Percentiles rank a stretch among this genome's conserved stretches.
Conservation (phyloP, 2,329 filamentous ascomycete species). For the Atkinsonella hypoxylon region DNA sequence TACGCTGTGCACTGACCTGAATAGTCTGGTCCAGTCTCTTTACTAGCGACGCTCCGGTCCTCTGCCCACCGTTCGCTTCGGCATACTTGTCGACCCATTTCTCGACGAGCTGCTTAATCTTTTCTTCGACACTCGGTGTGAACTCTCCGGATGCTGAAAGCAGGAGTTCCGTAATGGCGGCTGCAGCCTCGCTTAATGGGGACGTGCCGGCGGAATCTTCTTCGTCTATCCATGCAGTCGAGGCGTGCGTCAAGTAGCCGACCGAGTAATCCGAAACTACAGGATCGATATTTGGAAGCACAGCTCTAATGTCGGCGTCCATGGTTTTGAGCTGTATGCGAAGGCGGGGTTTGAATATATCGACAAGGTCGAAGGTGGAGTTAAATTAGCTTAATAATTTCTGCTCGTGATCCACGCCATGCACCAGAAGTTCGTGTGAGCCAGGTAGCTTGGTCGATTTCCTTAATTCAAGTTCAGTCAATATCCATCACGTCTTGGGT, state of each 20-base stretch:
- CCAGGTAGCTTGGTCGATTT: not conserved
- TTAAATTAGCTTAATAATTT: not conserved
- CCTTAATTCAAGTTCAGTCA: not conserved
- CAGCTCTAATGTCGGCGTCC: constrained; percentile 77
- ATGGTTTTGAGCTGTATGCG: constrained; percentile 34
- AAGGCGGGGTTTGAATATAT: not conserved
- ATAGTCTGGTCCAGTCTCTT: constrained; percentile 87
- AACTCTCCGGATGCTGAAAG: constrained; percentile 85
- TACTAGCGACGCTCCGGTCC: constrained; percentile 62
- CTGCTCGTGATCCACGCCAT: too few relatives aligned
- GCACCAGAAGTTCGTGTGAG: not conserved
- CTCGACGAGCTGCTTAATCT: constrained; percentile 71
- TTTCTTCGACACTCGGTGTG: constrained; percentile 57
- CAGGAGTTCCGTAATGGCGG: constrained; percentile 75
- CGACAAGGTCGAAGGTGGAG: too few relatives aligned
- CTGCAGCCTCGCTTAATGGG: constrained; percentile 73
- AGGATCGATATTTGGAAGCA: constrained; percentile 78
- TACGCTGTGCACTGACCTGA: constrained; percentile 84
- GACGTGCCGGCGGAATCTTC: constrained; percentile 57
- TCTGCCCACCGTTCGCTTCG: constrained; percentile 59
- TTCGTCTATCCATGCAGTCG: constrained; percentile 67
- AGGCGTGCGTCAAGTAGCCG: constrained; percentile 89
- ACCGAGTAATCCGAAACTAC: constrained; percentile 86
- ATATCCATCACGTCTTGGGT: not conserved
- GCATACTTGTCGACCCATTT: constrained; percentile 82